Evolutionary conservation across 2,329 filamentous ascomycete species (phyloP), one percentile per base, ranked within the genome.

Genomic region (Alternaria sp.): DNA sequence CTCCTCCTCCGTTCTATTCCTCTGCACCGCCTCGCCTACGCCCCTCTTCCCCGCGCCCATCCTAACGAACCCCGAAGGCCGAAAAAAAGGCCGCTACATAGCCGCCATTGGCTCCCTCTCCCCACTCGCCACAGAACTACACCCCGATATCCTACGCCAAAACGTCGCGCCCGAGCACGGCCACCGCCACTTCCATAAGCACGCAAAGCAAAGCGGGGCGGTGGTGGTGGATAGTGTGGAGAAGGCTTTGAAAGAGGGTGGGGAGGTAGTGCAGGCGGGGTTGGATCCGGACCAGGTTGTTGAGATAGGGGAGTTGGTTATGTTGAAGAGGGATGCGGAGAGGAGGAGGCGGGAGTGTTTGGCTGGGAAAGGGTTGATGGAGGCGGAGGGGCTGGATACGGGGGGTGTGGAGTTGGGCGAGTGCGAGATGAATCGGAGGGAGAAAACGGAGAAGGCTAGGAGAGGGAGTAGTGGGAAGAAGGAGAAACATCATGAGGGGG

Each of bases 261-360:
- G 95, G 0, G 95, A 98, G 82, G 84, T 98, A 51, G 90, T 96
- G 10, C 88, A 93, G 68, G 92, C 93, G 0, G 89, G 89, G 0
- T 83, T 97, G 26, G 84, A 85, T 21, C 89, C 92, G 0, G 86
- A 89, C 49, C 90, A 96, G 70, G 86, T 97, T 4, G 92, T 97
- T 0, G 95, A 97, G 78, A 82, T 97, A 1, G 95, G 94, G 4
- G 94, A 97, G 76, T 82, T 97, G 51, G 80, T 90, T 63, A 90
- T 90, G 87, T 79, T 90, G 70, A 87, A 86, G 74, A 79, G 85
- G 50, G 85, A 87, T 57, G 83, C 84, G 3, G 81, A 84, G 69
- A 63, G 72, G 61, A 63, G 77, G 45, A 62, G 75, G 28, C 58
- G 55, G 50, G 77, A 78, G 10, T 76, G 74, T 11, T 52, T 71